Evolutionary conservation across 2,329 filamentous ascomycete species (phyloP).

Genomic region (Aspergillus sergii): DNA sequence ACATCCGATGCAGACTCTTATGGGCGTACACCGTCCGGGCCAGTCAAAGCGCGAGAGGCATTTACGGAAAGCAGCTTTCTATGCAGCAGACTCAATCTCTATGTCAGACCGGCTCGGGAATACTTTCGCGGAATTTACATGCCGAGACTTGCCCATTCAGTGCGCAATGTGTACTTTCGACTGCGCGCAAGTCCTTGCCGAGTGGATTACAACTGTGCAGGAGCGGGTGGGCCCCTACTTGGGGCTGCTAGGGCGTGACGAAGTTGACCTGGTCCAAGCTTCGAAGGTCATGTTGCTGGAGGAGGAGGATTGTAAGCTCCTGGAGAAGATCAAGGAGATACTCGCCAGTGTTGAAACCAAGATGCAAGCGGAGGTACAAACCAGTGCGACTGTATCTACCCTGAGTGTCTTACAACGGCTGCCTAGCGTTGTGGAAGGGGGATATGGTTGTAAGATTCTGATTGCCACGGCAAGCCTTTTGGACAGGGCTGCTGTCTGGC

Average conservation of each 20-base stretch:
- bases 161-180: constrained; percentile 92
- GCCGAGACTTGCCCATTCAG: constrained; percentile 83
- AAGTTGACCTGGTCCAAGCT: constrained; percentile 76
- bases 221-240: constrained; percentile 90
- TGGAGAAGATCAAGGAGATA: constrained; percentile 81
- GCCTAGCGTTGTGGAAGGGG: constrained; percentile 64
- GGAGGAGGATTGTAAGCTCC: constrained; percentile 83
- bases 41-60: constrained; percentile 78
- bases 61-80: constrained; percentile 90
- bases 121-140: constrained; percentile 81
- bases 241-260: constrained; percentile 81
- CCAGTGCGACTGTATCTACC: constrained; percentile 55
- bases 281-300: constrained; percentile 89
- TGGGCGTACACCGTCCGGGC: constrained; percentile 36
- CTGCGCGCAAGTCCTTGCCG: constrained; percentile 88
- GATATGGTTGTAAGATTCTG: constrained; percentile 83
- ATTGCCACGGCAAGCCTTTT: constrained; percentile 84
- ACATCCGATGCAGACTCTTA: constrained; percentile 30
- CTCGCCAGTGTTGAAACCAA: constrained; percentile 77
- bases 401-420: constrained; percentile 55
- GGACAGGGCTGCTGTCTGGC: constrained; percentile 89
- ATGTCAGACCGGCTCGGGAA: constrained; percentile 86
- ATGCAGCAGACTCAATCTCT: constrained; percentile 85
- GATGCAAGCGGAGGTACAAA: constrained; percentile 64
- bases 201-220: constrained; percentile 92